Conservation (phyloP, 371 early-diverging fungal species). For the Gilbertella persicaria region DNA sequence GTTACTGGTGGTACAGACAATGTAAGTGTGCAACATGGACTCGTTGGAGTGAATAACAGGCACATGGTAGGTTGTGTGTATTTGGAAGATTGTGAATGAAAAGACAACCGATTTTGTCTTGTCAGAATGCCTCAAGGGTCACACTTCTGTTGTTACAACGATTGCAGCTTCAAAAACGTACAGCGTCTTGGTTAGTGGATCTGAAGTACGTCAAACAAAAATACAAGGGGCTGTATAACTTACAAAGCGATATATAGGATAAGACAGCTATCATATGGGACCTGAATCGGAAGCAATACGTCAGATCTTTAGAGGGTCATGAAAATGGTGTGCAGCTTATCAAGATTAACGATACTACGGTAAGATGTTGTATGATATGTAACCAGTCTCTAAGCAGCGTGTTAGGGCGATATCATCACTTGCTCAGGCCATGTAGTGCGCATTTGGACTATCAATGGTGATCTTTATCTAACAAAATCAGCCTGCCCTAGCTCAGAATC, state of each 20-base stretch:
- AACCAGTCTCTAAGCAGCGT: not conserved
- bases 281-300: constrained; percentile 68
- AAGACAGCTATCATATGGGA: constrained; percentile 77
- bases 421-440: constrained; percentile 62
- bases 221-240: not conserved
- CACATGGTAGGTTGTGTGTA: constrained; percentile 57
- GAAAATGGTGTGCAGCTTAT: constrained; percentile 60
- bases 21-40: constrained; percentile 40
- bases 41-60: not conserved
- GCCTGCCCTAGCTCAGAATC: constrained; percentile 59
- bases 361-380: constrained; percentile 20
- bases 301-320: constrained; percentile 60
- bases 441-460: constrained; percentile 78
- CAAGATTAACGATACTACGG: constrained; percentile 61
- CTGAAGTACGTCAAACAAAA: constrained; percentile 41
- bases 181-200: constrained; percentile 69
- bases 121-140: constrained; percentile 68
- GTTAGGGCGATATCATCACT: constrained; percentile 71
- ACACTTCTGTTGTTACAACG: constrained; percentile 58
- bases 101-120: constrained; percentile 53
- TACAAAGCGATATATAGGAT: constrained; percentile 43
- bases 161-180: constrained; percentile 67
- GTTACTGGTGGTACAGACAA: constrained; percentile 76
- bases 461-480: constrained; percentile 58
- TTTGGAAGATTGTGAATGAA: constrained; percentile 59